phyloP scores from a whole-genome alignment of 768 basidiomycete species.

The Gyrodon lividus region DNA sequence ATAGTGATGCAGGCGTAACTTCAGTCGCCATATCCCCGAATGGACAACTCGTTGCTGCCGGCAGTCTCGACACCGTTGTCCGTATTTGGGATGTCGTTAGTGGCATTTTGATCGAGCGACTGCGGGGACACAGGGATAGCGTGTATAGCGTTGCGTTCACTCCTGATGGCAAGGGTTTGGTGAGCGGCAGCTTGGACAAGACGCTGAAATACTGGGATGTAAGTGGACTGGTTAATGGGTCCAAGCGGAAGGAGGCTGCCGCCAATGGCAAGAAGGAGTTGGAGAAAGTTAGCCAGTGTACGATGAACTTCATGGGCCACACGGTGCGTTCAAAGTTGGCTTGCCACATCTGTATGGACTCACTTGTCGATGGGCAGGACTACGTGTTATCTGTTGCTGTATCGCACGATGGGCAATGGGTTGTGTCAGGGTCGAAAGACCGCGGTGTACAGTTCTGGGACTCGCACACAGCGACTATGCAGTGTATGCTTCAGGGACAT shows the following conservation, averaged over 20 bases:
- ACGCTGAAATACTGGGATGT: slow-evolving; percentile 89
- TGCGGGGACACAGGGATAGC: slow-evolving; percentile 78
- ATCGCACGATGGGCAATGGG: slow-evolving; percentile 90
- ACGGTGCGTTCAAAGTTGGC: slow-evolving; percentile 49
- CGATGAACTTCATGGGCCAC: slow-evolving; percentile 87
- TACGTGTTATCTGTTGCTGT: slow-evolving; percentile 76
- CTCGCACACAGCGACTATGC: slow-evolving; percentile 71
- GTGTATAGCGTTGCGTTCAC: slow-evolving; percentile 93
- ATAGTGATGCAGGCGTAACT: slow-evolving; percentile 67
- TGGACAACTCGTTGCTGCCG: slow-evolving; percentile 63
- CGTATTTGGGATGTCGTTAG: slow-evolving; percentile 77
- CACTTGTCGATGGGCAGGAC: slow-evolving; percentile 40
- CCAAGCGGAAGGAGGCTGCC: slow-evolving; percentile 33
- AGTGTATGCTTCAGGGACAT: slow-evolving; percentile 86
- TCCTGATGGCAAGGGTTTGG: slow-evolving; percentile 83
- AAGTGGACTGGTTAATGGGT: slow-evolving; percentile 30
- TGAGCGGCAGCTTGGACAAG: slow-evolving; percentile 90
- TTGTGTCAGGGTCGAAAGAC: slow-evolving; percentile 95
- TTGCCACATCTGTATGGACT: neutral
- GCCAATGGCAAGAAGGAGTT: slow-evolving; percentile 49
- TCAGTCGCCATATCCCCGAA: slow-evolving; percentile 78
- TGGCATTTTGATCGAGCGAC: slow-evolving; percentile 64
- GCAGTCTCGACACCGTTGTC: slow-evolving; percentile 73
- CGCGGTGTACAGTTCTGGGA: slow-evolving; percentile 96
- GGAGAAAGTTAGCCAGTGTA: slow-evolving; percentile 55